Conservation (phyloP, 148 eudicot genomes). For the Talinum fruticosum region DNA sequence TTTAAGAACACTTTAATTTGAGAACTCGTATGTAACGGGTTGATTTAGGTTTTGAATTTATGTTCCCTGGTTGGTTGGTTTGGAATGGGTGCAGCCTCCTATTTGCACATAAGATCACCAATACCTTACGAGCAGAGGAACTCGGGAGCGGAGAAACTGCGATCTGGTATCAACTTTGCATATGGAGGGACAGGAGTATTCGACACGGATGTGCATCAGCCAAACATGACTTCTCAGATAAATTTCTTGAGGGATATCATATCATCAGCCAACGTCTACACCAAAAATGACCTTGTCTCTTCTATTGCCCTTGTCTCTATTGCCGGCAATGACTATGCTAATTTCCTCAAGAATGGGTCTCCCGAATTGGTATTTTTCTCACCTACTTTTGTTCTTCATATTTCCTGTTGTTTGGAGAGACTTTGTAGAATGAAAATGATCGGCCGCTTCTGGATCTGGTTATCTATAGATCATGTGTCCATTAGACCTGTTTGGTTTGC, state of each 20-base stretch:
- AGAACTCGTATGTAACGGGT: too few relatives aligned
- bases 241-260: conserved; percentile 31
- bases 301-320: conserved; percentile 46
- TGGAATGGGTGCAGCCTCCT: conserved; percentile 20
- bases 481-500: too few relatives aligned
- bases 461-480: too few relatives aligned
- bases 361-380: conserved; percentile 27
- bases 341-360: conserved; percentile 28
- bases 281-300: conserved; percentile 30
- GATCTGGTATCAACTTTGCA: conserved; percentile 57
- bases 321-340: conserved; percentile 57
- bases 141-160: conserved; percentile 2
- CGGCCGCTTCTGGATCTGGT: too few relatives aligned
- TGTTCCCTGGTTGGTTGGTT: background rate
- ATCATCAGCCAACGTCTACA: conserved; percentile 24
- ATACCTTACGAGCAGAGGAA: conserved; percentile 43
- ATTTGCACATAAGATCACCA: conserved; percentile 35
- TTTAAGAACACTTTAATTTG: too few relatives aligned
- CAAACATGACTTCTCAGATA: conserved; percentile 47
- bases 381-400: background rate
- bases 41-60: background rate
- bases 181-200: conserved; percentile 80
- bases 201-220: conserved; percentile 36
- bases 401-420: too few relatives aligned
- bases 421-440: too few relatives aligned